Base-by-base conservation (phyloP, 2,329 filamentous ascomycete genomes). In the Phoma herbarum region DNA sequence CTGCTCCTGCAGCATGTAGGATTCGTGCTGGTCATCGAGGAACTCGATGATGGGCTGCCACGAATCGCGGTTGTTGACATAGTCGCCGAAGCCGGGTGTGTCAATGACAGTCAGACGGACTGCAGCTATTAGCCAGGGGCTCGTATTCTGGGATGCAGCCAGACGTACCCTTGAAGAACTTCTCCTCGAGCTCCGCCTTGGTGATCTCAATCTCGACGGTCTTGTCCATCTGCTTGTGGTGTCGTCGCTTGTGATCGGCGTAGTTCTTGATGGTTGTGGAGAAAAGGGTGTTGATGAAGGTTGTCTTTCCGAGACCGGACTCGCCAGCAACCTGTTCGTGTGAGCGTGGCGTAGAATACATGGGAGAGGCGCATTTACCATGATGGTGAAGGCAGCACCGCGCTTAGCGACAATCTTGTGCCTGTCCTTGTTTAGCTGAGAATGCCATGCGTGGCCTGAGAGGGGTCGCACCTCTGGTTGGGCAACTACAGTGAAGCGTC, bases 231-330 rank as follows among this genome's bases (percentile, higher is more conserved):
- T 99, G 95, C 88, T 99, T 99, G 83, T 95, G 92, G 82, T 99
- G 95, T 77, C 95, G 92, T 82, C 93, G 91, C 87, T 97, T 97
- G 88, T 99, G 94, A 82, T 99, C 95, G 86, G 95, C 95, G 81
- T 99, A 99, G 87, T 98, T 99, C 87, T 99, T 99, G 88, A 99
- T 99, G 74, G 95, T 99, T 69, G 96, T 99, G 64, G 95, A 99
- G 87, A 99, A 99, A 62, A 99, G 89, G 60, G 95, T 99, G 89
- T 99, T 99, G 88, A 99, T 98, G 83, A 99, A 99, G 75, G 95
- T 99, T 25, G 96, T 99, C 88, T 99, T 99, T 85, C 95, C 95
- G 72, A 98, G 84, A 77, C 94, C 94, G 70, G 95, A 98, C 85
- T 99, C 94, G 84, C 94, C 94, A 83, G 95, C 95, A 82, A 98